Base-by-base conservation (phyloP, 1,284 basidiomycete genomes). In the Ceratorhiza oryzae-sativae region DNA sequence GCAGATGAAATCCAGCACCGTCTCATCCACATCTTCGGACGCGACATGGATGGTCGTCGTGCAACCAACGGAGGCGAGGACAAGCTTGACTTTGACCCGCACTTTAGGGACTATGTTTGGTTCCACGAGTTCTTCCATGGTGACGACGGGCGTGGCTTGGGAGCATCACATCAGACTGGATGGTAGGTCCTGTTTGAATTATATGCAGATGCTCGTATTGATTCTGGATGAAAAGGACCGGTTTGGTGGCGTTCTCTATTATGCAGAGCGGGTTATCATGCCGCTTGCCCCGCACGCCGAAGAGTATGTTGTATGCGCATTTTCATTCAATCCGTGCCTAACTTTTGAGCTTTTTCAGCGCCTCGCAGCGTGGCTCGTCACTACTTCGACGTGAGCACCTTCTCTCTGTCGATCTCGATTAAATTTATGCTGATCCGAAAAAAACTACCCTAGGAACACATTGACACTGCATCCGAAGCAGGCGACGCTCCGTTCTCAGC, bases 101-200 rank as follows among this genome's bases (percentile, higher is more conserved):
- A 98, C 83, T 98, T 98, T 87, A 86, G 94, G 56, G 95, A 98
- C 80, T 97, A 98, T 79, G 89, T 97, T 51, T 93, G 90, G 86
- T 98, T 98, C 85, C 92, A 95, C 80, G 96, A 97, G 91, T 98
- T 93, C 84, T 98, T 98, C 90, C 92, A 98, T 79, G 96, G 90
- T 30, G 94, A 98, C 78, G 90, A 86, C 73, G 97, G 96, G 10
- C 88, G 90, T 72, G 97, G 97, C 25, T 85, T 98, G 20, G 97
- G 97, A 46, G 97, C 97, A 0, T 96, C 94, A 4, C 97, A 99
- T 82, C 97, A 99, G 81, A 98, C 95, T 74, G 96, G 96, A 77
- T 98, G 97, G 94, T 91, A 77, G 76, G 86, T 79, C 23, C 25
- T 76, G 18, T 73, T 76, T 18, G 76, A 73, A 65, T 48, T 67